Evolutionary conservation across 1,284 basidiomycete genomes (phyloP), one percentile per base, ranked within the genome.

Genomic region (Ceratobasidium sp.): DNA sequence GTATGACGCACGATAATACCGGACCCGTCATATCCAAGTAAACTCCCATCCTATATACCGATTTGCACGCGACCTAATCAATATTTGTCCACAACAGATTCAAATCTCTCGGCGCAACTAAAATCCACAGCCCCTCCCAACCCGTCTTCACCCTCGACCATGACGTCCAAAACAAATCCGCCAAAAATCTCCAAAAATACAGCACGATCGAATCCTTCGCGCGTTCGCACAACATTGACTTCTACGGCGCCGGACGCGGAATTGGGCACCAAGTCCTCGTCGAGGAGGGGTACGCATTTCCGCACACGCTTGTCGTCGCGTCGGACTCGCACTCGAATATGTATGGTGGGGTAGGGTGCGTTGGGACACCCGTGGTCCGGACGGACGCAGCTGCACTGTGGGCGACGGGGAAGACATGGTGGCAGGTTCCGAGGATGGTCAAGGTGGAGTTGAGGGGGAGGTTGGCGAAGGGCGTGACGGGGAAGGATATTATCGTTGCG

Each of bases 381-480:
- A 96, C 94, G 24, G 95, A 97, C 79, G 94, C 95, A n/a, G 95
- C 95, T 0, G 97, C 97, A 1, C 90, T 99, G 22, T 99, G 97
- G 97, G 96, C 98, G 1, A 99, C 98, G 0, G 96, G 97, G 53
- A 96, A 96, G 84, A 99, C 98, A 2, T 99, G 97, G 97, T 99
- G 97, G 98, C 97, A 99, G 85, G 93, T 99, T 31, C 97, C 97
- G 6, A 90, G 96, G 9, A 96, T 98, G 88, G 90, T 99, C 82
- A 95, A 95, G 77, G 97, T 99, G 75, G 96, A 98, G 80, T 87
- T 99, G 53, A 90, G 88, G 76, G 97, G 97, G 14, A 85, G 86
- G 76, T 88, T 99, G 0, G 87, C 93, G 0, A 89, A 92, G 0
- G 98, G 98, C 8, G 97, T 99, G 0, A 98, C 96, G 0, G 98